Evolutionary conservation across 2,329 filamentous ascomycete genomes (phyloP).

Genomic region (Talaromyces sp.): DNA sequence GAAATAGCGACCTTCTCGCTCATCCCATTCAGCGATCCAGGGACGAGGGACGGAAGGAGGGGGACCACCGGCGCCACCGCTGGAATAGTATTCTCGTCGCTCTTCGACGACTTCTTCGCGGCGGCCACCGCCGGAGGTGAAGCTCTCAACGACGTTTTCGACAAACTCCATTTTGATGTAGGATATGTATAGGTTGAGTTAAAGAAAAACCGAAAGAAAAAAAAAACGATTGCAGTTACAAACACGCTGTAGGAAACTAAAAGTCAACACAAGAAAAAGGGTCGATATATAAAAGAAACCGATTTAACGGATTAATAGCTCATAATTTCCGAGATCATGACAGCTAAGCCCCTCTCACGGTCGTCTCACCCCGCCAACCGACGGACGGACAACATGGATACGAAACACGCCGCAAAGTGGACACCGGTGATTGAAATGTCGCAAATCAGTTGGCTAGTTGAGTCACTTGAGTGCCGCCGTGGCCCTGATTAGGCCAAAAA

Average conservation of each 20-base stretch:
- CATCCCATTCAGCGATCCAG: conserved; percentile 49
- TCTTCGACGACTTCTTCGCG: conserved; percentile 23
- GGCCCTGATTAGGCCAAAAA: neutral
- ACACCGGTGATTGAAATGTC: neutral
- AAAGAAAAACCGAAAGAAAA: neutral
- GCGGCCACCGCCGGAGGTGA: conserved; percentile 22
- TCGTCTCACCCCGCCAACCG: neutral
- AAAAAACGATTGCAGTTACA: neutral
- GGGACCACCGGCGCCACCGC: conserved; percentile 12
- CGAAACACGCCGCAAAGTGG: neutral
- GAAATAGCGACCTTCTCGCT: conserved; percentile 42
- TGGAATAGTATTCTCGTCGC: conserved; percentile 18
- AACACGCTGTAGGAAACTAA: neutral
- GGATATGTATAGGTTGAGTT: neutral
- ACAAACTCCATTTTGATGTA: conserved; percentile 29
- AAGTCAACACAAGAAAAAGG: neutral
- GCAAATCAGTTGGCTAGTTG: neutral
- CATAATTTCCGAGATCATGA: neutral
- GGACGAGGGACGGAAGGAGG: conserved; percentile 35
- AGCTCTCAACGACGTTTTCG: conserved; percentile 29
- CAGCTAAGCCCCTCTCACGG: conserved; percentile 8
- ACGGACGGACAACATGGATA: neutral
- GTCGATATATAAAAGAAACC: neutral
- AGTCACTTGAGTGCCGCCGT: neutral
- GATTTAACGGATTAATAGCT: neutral